phyloP scores from a whole-genome alignment of 371 early-diverging fungal species.

The Amoeboaphelidium occidentale region DNA sequence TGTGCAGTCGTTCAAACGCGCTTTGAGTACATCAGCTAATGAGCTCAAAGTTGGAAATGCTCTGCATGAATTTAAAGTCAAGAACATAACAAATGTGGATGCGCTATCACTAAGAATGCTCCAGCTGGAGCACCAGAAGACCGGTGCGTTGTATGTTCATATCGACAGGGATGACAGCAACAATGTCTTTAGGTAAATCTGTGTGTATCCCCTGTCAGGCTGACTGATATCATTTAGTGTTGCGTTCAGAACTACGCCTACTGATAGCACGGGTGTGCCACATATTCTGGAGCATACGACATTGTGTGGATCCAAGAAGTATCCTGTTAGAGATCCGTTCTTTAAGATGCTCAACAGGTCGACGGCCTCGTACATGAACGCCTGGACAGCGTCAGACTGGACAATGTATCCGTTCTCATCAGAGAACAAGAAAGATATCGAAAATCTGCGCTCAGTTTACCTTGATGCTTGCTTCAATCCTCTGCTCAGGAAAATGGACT shows the following conservation, averaged over 20 bases:
- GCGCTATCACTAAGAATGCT: no score
- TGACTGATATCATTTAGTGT: constrained; percentile 18
- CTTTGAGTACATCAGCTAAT: no score
- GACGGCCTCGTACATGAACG: constrained; percentile 90
- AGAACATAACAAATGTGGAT: no score
- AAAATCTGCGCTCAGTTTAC: constrained; percentile 69
- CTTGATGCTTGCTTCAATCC: constrained; percentile 77
- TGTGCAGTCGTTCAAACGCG: no score
- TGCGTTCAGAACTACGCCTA: constrained; percentile 64
- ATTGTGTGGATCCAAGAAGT: constrained; percentile 61
- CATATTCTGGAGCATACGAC: constrained; percentile 90
- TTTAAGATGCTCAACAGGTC: constrained; percentile 93
- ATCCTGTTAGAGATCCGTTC: constrained; percentile 85
- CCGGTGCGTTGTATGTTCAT: constrained; percentile 69
- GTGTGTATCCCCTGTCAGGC: not conserved
- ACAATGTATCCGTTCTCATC: constrained; percentile 87
- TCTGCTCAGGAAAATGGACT: constrained; percentile 45
- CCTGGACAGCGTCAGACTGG: constrained; percentile 67
- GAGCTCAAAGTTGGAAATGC: no score
- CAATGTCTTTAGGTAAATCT: constrained; percentile 45
- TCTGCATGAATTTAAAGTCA: no score
- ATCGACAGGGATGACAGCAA: constrained; percentile 59
- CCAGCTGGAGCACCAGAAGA: constrained; percentile 36
- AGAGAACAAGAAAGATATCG: constrained; percentile 56
- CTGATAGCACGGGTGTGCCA: constrained; percentile 61